A percentile compares a stretch with the other conserved stretches of the same genome.
Conservation (phyloP, 2,329 filamentous ascomycete species). For the Corniculantispora saksenae region DNA sequence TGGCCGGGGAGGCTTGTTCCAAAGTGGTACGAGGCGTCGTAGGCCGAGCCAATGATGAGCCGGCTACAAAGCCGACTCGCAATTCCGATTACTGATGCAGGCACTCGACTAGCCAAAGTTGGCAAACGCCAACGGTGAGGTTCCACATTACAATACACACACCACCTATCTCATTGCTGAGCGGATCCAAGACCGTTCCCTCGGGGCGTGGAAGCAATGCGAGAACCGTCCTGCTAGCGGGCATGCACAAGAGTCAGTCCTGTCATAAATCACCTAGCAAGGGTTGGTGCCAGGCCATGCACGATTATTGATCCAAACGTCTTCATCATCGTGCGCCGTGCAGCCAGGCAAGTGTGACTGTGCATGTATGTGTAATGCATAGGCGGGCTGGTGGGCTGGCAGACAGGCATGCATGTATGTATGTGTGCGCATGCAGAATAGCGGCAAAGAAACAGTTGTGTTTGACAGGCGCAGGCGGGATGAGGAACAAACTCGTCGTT, state of each 20-base stretch:
- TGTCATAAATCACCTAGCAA: background rate
- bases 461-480: background rate
- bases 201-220: conserved; percentile 5
- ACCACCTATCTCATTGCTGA: background rate
- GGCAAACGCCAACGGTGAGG: conserved; percentile 15
- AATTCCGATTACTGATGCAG: conserved; percentile 20
- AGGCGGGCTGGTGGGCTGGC: too few species aligned
- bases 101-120: conserved; percentile 1
- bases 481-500: background rate
- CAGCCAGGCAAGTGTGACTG: too few species aligned
- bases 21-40: conserved; percentile 11
- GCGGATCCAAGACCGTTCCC: background rate
- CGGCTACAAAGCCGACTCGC: background rate
- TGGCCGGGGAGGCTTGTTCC: background rate
- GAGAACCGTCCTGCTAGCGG: conserved; percentile 14
- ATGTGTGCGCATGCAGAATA: background rate
- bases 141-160: conserved; percentile 1
- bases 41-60: conserved; percentile 6
- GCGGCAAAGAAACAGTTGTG: background rate
- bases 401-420: background rate
- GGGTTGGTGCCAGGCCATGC: background rate
- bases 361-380: background rate
- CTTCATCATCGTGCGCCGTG: conserved; percentile 11
- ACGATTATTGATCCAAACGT: conserved; percentile 1
- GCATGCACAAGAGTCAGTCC: background rate